Base-by-base conservation (phyloP, 2,329 filamentous ascomycete genomes). In the Trichoderma oligosporum region DNA sequence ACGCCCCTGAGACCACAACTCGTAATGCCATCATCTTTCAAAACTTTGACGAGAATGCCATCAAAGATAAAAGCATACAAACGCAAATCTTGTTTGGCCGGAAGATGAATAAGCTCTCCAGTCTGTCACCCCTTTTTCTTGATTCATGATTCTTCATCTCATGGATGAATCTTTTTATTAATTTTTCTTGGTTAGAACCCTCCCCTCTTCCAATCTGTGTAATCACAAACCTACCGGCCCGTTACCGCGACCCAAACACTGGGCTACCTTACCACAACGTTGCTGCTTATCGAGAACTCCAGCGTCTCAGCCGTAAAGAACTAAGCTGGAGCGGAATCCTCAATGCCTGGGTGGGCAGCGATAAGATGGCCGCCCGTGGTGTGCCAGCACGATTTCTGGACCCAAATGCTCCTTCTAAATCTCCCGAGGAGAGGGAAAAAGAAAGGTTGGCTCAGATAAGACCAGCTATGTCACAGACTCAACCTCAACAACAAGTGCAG, bases 231-330 rank as follows among this genome's bases (percentile, higher is more conserved):
- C 82, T 86, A 53, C 83, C 86, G 4, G 94, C 93, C 11, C 84
- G 84, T 55, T 97, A 95, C 71, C 83, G 86, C 22, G 94, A 99
- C 70, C 90, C 91, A 0, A 82, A 83, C 63, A 97, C 93, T 0
- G 89, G 89, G 0, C 79, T 97, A 14, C 84, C 86, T 1, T 99
- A 93, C 72, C 82, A 84, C 61, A 93, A 93, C 68, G 77, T 84
- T 41, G 82, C 86, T 61, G 92, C 91, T 0, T 97, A 91, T 73
- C 84, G 84, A 65, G 86, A 95, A 70, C 87, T 97, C 44, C 87
- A 89, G 66, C 83, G 86, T 56, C 79, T 96, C 12, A 74, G 83
- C 52, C 81, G 78, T 1, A 88, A 90, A 41, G 85, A 89, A 42
- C 92, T 91, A 70, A 83, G 83, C 58, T 99, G 90, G 89, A 96